Conservation (phyloP, 2,329 filamentous ascomycete genomes). For the Fonsecaea pedrosoi region DNA sequence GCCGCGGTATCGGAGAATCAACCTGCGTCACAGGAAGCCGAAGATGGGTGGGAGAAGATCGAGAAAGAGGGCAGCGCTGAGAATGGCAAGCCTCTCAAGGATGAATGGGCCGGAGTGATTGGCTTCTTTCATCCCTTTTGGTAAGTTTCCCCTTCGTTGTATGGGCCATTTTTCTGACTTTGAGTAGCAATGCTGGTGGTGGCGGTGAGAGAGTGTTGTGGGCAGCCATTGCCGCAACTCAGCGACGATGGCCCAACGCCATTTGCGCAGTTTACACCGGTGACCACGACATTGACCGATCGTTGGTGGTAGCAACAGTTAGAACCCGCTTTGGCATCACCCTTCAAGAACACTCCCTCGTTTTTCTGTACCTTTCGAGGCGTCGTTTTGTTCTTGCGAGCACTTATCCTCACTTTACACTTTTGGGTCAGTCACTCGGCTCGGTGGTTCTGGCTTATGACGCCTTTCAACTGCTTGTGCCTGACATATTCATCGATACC, state of each 20-base stretch:
- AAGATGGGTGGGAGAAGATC: constrained; percentile 74
- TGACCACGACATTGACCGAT: constrained; percentile 85
- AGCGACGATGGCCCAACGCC: constrained; percentile 84
- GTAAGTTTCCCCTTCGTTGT: constrained; percentile 56
- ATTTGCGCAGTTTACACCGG: constrained; percentile 95
- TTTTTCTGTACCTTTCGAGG: constrained; percentile 89
- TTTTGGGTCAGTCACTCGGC: constrained; percentile 91
- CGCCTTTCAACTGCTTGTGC: constrained; percentile 87
- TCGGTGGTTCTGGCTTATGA: constrained; percentile 89
- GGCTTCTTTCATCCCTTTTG: constrained; percentile 99
- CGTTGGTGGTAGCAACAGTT: constrained; percentile 76
- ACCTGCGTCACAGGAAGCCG: constrained; percentile 41
- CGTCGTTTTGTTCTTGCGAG: constrained; percentile 83
- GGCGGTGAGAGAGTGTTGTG: constrained; percentile 95
- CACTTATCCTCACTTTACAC: constrained; percentile 89
- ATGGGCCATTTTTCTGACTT: constrained; percentile 22
- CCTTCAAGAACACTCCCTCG: constrained; percentile 79
- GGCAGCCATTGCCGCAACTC: constrained; percentile 91
- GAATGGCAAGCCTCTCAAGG: constrained; percentile 53
- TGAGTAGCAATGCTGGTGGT: constrained; percentile 83
- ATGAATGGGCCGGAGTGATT: constrained; percentile 81
- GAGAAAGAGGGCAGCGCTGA: constrained; percentile 57
- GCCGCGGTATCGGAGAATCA: constrained; percentile 47
- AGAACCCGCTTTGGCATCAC: constrained; percentile 90
- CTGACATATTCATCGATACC: constrained; percentile 94